Conservation (phyloP, 495 filamentous ascomycete genomes). For the Penicillium ucsense region DNA sequence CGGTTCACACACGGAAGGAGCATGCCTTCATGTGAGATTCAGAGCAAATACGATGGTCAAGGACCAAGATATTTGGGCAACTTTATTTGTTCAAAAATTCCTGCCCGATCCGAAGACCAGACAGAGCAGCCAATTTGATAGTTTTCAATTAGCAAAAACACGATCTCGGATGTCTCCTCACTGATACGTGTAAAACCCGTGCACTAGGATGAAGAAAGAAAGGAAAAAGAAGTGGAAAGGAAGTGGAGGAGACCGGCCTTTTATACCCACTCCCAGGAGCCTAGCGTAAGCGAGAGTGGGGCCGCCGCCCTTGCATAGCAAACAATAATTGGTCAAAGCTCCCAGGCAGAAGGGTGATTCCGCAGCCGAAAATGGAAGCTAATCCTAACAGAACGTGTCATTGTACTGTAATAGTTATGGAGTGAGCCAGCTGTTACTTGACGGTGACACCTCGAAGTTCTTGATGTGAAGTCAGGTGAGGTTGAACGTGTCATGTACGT, state of each 20-base stretch:
- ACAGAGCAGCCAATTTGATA: conserved; percentile 41
- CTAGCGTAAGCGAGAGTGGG: conserved; percentile 26
- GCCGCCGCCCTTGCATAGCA: not conserved
- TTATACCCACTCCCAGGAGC: conserved; percentile 1
- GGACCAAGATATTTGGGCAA: conserved; percentile 19
- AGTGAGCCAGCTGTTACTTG: too few species aligned
- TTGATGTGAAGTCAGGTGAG: too few species aligned
- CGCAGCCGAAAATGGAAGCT: too few species aligned
- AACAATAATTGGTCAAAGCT: not conserved
- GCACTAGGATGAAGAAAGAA: conserved; percentile 43
- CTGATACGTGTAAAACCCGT: conserved; percentile 48
- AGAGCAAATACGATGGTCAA: conserved; percentile 12
- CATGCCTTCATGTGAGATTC: conserved; percentile 5
- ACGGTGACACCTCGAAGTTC: too few species aligned
- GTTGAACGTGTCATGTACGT: too few species aligned
- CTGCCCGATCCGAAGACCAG: conserved; percentile 36
- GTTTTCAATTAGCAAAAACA: conserved; percentile 55
- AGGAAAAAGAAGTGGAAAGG: conserved; percentile 25
- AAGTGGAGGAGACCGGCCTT: conserved; percentile 7
- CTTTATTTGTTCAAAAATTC: conserved; percentile 40
- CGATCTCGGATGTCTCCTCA: conserved; percentile 50
- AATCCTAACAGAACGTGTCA: too few species aligned
- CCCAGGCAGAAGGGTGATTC: too few species aligned
- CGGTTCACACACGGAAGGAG: not conserved
- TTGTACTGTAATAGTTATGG: too few species aligned